phyloP scores from a whole-genome alignment of 306 rosid genomes.

The Senna tora region DNA sequence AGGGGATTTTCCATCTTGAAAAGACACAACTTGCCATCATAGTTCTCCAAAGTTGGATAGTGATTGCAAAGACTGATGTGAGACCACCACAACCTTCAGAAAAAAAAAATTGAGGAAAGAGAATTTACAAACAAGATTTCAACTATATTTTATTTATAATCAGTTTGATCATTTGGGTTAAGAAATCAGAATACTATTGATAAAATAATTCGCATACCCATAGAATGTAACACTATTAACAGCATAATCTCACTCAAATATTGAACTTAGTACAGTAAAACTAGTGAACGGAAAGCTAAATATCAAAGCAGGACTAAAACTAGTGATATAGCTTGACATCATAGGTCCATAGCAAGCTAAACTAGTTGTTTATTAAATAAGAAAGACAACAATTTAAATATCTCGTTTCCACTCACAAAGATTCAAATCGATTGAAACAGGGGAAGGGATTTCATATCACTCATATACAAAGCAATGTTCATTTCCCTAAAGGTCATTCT shows the following conservation, averaged over 20 bases:
- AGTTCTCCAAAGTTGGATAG: background rate
- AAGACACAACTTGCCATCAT: conserved; percentile 62
- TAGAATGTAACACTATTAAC: background rate
- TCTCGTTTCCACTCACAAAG: background rate
- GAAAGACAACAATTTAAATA: background rate
- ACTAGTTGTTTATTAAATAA: background rate
- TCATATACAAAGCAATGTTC: no score
- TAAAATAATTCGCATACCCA: background rate
- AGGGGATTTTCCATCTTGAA: conserved; percentile 43
- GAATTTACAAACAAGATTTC: conserved; percentile 1
- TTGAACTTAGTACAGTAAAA: background rate
- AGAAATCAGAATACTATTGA: background rate
- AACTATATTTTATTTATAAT: background rate
- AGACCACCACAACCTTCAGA: conserved; percentile 8
- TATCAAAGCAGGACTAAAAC: background rate
- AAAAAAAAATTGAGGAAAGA: background rate
- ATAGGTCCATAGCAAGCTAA: background rate
- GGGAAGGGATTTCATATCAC: conserved; percentile 1
- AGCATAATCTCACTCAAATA: background rate
- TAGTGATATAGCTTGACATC: background rate
- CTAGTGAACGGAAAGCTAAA: background rate
- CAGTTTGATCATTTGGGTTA: background rate
- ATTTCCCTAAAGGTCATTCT: no score
- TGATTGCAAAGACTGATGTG: background rate
- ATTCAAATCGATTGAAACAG: background rate